phyloP scores from a whole-genome alignment of 2,329 filamentous ascomycete species.

The Colletotrichum navitas region DNA sequence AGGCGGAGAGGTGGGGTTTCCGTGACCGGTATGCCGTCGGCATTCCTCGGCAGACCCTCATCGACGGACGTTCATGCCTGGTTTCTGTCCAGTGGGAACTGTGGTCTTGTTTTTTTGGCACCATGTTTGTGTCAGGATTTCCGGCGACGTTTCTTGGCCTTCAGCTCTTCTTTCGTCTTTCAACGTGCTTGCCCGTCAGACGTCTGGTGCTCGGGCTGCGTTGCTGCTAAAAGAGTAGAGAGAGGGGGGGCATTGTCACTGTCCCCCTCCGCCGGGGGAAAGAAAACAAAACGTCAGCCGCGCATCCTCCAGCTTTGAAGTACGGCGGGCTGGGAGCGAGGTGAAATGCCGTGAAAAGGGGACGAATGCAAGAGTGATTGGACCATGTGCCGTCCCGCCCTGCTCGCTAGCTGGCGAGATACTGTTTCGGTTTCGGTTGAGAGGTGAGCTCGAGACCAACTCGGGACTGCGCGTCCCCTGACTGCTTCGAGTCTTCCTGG shows the following conservation, averaged over 20 bases:
- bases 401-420: not conserved
- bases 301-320: not conserved
- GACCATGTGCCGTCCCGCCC: constrained; percentile 7
- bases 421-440: not conserved
- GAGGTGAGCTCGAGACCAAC: not conserved
- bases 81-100: not conserved
- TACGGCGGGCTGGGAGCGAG: not conserved
- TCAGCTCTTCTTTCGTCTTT: not conserved
- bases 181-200: not conserved
- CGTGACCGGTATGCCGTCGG: not conserved
- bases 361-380: not conserved
- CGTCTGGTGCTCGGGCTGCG: constrained; percentile 28
- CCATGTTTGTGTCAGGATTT: not conserved
- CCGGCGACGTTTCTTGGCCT: not conserved
- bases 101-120: not conserved
- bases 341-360: not conserved
- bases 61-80: not conserved
- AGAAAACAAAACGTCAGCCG: constrained; percentile 5
- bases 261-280: not conserved
- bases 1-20: constrained; percentile 8
- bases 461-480: not conserved
- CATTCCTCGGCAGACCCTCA: not conserved
- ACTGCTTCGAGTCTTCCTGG: no score
- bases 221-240: not conserved
- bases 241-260: constrained; percentile 3